Conservation (phyloP, 345 rosid genomes). For the Eutrema yunnanense region DNA sequence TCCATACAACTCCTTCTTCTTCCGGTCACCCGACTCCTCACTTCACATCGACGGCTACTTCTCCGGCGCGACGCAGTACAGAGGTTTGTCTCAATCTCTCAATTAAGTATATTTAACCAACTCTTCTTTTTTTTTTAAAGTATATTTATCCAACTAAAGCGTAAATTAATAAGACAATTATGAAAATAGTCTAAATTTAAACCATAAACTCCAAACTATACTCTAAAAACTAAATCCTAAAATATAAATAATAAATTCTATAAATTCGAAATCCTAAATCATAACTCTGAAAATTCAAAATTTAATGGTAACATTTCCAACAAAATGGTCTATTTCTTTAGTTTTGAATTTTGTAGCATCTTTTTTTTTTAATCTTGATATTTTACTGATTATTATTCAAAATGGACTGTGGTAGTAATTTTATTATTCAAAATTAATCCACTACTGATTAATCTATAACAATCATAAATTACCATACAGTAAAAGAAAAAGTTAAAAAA, state of each 20-base stretch:
- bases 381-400: background rate
- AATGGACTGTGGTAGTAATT: background rate
- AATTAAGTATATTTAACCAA: background rate
- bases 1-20: conserved; percentile 42
- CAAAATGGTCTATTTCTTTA: background rate
- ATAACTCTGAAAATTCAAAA: background rate
- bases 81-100: conserved; percentile 23
- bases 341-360: background rate
- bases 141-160: background rate
- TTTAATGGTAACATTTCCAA: background rate
- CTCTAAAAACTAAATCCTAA: background rate
- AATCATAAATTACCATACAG: conserved; percentile 6
- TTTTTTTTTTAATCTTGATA: background rate
- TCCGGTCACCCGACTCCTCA: conserved; percentile 57
- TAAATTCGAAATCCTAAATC: background rate
- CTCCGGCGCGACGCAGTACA: conserved; percentile 43
- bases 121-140: background rate
- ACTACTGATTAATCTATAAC: background rate
- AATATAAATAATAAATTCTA: background rate
- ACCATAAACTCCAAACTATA: background rate
- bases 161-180: background rate
- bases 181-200: background rate
- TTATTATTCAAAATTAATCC: background rate
- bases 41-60: conserved; percentile 57
- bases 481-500: conserved; percentile 5